A percentile compares a stretch with the other conserved stretches of the same genome.
These are phyloP conservation scores for Colletotrichum camelliae DNA, from an alignment of 2,329 filamentous ascomycete genomes.

Conservation along the genomic window DNA sequence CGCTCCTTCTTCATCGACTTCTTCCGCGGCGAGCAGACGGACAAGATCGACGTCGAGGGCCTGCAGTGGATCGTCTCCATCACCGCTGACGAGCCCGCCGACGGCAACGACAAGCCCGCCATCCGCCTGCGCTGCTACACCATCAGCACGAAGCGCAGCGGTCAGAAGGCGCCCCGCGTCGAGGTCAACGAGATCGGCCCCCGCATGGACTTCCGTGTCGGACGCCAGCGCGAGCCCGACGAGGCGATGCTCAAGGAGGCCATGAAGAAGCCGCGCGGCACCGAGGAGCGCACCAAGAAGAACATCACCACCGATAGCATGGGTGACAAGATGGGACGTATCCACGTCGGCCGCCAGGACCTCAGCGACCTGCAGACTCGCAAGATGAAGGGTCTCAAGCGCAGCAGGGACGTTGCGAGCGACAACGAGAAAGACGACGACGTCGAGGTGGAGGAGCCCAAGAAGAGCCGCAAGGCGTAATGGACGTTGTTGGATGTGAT, in stretches of 20 bases:
- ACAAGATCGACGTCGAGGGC: slow-evolving; percentile 92
- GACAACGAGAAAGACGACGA: slow-evolving; percentile 55
- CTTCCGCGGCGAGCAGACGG: slow-evolving; percentile 77
- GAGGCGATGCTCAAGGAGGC: slow-evolving; percentile 85
- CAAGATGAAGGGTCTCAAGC: slow-evolving; percentile 99
- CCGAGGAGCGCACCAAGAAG: slow-evolving; percentile 87
- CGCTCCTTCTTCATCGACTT: slow-evolving; percentile 90
- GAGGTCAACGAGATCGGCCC: slow-evolving; percentile 97
- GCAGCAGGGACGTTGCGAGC: slow-evolving; percentile 68
- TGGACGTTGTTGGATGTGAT: neutral
- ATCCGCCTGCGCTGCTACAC: slow-evolving; percentile 82
- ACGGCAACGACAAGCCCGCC: slow-evolving; percentile 53
- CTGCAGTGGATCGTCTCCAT: slow-evolving; percentile 90
- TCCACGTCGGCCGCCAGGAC: slow-evolving; percentile 92
- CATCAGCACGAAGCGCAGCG: slow-evolving; percentile 84
- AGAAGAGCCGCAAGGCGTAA: slow-evolving; percentile 22
- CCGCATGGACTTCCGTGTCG: slow-evolving; percentile 88
- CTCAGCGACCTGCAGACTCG: slow-evolving; percentile 86
- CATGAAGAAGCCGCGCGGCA: slow-evolving; percentile 80
- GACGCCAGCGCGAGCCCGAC: slow-evolving; percentile 81
- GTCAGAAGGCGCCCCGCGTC: slow-evolving; percentile 85
- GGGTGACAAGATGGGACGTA: slow-evolving; percentile 94
- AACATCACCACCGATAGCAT: slow-evolving; percentile 91
- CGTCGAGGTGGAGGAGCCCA: slow-evolving; percentile 40
- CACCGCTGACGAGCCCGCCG: slow-evolving; percentile 69